Evolutionary conservation across 2,329 filamentous ascomycete species (phyloP), one percentile per base, ranked within the genome.

Genomic region (Amauroascus verrucosus): DNA sequence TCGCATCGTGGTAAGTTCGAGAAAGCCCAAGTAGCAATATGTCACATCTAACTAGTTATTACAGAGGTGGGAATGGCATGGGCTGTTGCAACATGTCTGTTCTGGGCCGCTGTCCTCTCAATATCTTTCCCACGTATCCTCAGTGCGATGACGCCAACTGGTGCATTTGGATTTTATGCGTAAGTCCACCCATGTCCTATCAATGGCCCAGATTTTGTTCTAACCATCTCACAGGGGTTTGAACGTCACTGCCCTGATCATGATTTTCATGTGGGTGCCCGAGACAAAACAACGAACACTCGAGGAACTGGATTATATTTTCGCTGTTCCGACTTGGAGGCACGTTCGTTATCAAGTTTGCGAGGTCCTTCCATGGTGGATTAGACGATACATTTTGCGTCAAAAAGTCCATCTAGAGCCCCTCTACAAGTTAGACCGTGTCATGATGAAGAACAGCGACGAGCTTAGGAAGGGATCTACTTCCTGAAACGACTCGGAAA

Each of bases 241-340:
- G 6, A 86, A 85, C 57, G 58, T 83, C 3, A 62, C 79, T 1
- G 82, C 81, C 0, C 71, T 84, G 14, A 54, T 80, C 22, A 77
- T 85, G 71, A 84, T 85, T 58, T 83, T 83, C 70, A 69, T 84
- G 38, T 79, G 76, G 63, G 67, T 80, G 0, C 77, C 77, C 1
- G 77, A 80, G 62, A 79, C 77, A 3, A 80, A 78, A 57, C 73
- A 79, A 60, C 72, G 73, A 30, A 79, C 77, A 1, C 62, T 71
- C 14, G 77, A 80, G 63, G 79, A 81, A 62, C 67, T 85, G 33
- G 82, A 85, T 57, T 76, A 75, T 56, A 70, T 76, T 55, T 77
- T 77, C 61, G 79, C 77, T 3, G 79, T 84, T 2, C 79, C 80
- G 1, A 82, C 78, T 6, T 67, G 74, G 20, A 74, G 71, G 48